phyloP scores from a whole-genome alignment of 1,284 basidiomycete genomes.

The Bondarzewia mesenterica region DNA sequence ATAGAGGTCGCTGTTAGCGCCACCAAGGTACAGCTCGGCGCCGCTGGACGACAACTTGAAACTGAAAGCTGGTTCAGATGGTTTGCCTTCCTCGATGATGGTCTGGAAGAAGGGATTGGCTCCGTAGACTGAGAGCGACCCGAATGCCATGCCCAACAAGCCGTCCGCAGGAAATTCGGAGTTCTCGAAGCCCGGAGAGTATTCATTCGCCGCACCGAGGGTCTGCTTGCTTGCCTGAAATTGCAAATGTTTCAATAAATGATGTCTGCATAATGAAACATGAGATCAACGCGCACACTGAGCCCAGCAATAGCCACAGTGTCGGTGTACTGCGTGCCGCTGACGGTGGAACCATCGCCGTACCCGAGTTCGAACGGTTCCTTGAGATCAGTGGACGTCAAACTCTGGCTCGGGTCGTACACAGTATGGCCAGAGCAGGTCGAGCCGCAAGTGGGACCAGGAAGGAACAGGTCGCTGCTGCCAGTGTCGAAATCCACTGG shows the following conservation, averaged over 20 bases:
- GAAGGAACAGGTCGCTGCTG: slow-evolving; percentile 18
- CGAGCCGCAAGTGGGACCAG: slow-evolving; percentile 18
- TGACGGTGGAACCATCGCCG: slow-evolving; percentile 45
- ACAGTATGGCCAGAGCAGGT: slow-evolving; percentile 23
- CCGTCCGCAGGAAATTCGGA: slow-evolving; percentile 16
- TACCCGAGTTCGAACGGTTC: slow-evolving; percentile 38
- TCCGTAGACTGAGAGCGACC: slow-evolving; percentile 20
- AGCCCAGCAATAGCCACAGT: slow-evolving; percentile 27
- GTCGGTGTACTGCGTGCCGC: slow-evolving; percentile 45
- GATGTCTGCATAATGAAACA: slow-evolving; percentile 3
- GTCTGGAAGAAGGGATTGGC: slow-evolving; percentile 25
- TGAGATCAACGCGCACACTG: slow-evolving; percentile 14
- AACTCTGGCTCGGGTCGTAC: slow-evolving; percentile 27
- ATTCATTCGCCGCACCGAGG: slow-evolving; percentile 21
- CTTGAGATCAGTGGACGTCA: slow-evolving; percentile 23
- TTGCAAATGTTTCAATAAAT: slow-evolving; percentile 1
- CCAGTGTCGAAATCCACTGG: slow-evolving; percentile 30
- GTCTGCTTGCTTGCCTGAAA: slow-evolving; percentile 21
- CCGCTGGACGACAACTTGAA: slow-evolving; percentile 27
- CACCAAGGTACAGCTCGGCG: slow-evolving; percentile 34
- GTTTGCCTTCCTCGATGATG: slow-evolving; percentile 21
- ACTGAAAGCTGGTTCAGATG: slow-evolving; percentile 30
- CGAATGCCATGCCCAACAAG: slow-evolving; percentile 24
- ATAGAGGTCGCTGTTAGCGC: slow-evolving; percentile 14
- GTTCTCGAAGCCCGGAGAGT: slow-evolving; percentile 19